phyloP scores from a whole-genome alignment of 2,329 filamentous ascomycete species.

The Calonectria ilicicola region DNA sequence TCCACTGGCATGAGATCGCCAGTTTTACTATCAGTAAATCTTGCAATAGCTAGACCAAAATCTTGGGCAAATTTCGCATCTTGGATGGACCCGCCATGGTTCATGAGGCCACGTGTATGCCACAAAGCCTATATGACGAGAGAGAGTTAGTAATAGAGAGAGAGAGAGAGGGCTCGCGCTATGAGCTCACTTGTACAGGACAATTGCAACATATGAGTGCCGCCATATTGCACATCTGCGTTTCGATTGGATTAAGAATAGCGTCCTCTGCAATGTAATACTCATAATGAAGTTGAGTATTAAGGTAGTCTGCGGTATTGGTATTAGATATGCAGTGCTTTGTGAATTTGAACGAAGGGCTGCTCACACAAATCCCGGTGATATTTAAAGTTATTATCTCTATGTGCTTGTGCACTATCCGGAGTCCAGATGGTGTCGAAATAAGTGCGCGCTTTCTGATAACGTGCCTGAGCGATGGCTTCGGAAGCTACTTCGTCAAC shows the following conservation, averaged over 20 bases:
- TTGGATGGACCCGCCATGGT: not conserved
- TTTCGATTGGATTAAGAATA: not conserved
- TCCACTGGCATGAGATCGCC: no score
- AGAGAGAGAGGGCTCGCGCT: no score
- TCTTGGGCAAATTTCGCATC: not conserved
- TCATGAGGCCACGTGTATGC: not conserved
- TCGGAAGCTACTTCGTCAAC: not conserved
- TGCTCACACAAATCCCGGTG: not conserved
- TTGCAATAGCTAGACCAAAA: not conserved
- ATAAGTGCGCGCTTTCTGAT: not conserved
- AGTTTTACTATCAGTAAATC: no score
- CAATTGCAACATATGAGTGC: not conserved
- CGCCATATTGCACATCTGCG: not conserved
- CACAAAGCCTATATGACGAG: not conserved
- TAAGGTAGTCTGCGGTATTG: not conserved
- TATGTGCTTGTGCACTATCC: not conserved
- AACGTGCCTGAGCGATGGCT: not conserved
- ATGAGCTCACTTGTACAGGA: not conserved
- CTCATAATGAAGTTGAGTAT: not conserved
- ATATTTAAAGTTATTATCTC: not conserved
- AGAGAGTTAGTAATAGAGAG: no score
- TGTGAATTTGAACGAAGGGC: not conserved
- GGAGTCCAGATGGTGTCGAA: not conserved
- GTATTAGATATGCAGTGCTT: not conserved
- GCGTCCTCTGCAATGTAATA: not conserved